A percentile compares a stretch with the other conserved stretches of the same genome.
These are phyloP conservation scores for Tulasnella calospora DNA, from an alignment of 768 basidiomycete genomes.

Conservation along the genomic window DNA sequence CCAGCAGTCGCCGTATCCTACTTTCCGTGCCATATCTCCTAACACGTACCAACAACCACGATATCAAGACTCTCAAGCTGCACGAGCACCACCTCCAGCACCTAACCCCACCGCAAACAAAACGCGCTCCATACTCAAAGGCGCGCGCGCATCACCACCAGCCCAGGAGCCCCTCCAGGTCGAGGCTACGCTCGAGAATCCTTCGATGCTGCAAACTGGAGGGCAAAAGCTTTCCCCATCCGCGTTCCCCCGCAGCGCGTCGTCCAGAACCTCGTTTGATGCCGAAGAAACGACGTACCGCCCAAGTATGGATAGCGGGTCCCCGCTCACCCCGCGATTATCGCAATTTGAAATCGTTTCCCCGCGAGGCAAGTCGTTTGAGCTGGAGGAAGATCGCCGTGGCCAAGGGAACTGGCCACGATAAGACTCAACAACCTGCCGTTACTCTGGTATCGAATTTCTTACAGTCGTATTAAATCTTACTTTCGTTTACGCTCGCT, in stretches of 20 bases:
- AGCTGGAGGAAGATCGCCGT: constrained; percentile 15
- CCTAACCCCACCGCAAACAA: not conserved
- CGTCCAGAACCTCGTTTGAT: constrained; percentile 19
- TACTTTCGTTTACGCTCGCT: not conserved
- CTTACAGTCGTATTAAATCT: not conserved
- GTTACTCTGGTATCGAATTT: not conserved
- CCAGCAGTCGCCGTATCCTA: constrained; percentile 68
- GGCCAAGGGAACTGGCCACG: not conserved
- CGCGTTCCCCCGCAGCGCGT: constrained; percentile 16
- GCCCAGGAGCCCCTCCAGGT: not conserved
- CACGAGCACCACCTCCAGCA: not conserved
- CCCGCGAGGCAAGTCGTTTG: constrained; percentile 14
- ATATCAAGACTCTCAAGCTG: not conserved
- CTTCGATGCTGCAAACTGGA: not conserved
- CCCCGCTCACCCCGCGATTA: constrained; percentile 22
- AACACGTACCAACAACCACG: not conserved
- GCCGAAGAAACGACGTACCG: constrained; percentile 19
- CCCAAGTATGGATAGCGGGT: constrained; percentile 23
- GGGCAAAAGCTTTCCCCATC: constrained; percentile 16
- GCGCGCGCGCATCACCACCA: not conserved
- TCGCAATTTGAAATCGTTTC: constrained; percentile 29
- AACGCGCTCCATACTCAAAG: constrained; percentile 19
- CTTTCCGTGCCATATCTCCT: constrained; percentile 11
- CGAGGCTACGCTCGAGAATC: not conserved
- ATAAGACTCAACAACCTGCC: not conserved